Percentiles rank a stretch among this genome's conserved stretches.
These are phyloP conservation scores for Penicillium canariense DNA, from an alignment of 495 filamentous ascomycete species.

Conservation along the genomic window DNA sequence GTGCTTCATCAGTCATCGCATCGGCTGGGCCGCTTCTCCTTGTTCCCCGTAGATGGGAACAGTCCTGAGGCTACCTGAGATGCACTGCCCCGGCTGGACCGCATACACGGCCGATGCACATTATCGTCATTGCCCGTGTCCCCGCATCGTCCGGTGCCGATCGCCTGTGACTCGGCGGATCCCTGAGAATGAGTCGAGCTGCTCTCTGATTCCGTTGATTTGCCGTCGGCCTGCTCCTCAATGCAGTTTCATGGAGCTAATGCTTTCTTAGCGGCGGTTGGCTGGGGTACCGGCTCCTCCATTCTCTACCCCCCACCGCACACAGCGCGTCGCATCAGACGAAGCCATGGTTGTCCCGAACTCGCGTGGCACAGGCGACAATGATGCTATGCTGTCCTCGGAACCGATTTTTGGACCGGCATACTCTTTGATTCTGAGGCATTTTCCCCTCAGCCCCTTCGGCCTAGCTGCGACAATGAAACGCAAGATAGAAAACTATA, in stretches of 20 bases:
- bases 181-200: background rate
- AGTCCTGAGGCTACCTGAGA: background rate
- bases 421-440: background rate
- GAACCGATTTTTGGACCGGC: background rate
- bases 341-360: background rate
- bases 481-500: background rate
- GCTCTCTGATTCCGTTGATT: background rate
- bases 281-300: constrained; percentile 6
- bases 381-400: background rate
- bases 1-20: background rate
- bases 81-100: background rate
- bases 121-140: constrained; percentile 1
- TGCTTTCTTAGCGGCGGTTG: background rate
- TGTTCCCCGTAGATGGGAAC: too few species aligned
- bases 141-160: constrained; percentile 14
- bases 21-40: too few species aligned
- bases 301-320: background rate
- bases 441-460: background rate
- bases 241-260: constrained; percentile 1
- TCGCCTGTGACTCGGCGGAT: constrained; percentile 6
- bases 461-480: background rate
- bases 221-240: background rate
- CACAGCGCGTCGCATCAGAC: background rate
- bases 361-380: background rate
- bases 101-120: background rate